Percentiles rank a stretch among this genome's conserved stretches.
Conservation (phyloP, 78 protist species). For the Isochrysis galbana region DNA sequence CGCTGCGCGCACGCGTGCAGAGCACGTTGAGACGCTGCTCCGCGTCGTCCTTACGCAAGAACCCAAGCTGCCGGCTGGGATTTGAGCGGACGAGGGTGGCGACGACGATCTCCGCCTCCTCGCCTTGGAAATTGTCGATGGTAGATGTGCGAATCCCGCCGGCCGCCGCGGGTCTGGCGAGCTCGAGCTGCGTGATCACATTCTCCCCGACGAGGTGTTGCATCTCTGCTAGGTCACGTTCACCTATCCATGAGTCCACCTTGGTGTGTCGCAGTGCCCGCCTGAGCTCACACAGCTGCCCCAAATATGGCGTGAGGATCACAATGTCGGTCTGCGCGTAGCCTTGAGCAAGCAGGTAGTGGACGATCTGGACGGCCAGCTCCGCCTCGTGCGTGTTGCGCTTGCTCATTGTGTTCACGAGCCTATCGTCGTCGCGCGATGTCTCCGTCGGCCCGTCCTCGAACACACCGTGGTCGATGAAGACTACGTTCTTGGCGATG, state of each 20-base stretch:
- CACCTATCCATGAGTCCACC: not conserved
- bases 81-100: not conserved
- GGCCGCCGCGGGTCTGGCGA: not conserved
- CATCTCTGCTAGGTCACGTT: not conserved
- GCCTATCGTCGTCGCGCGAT: not conserved
- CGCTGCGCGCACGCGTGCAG: constrained; percentile 34
- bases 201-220: not conserved
- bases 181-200: not conserved
- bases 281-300: not conserved
- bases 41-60: not conserved
- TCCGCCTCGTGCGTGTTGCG: not conserved
- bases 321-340: not conserved
- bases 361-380: not conserved
- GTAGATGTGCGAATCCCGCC: not conserved
- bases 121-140: constrained; percentile 31
- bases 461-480: constrained; percentile 14
- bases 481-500: not conserved
- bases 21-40: constrained; percentile 52
- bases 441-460: constrained; percentile 13
- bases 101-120: constrained; percentile 8
- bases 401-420: not conserved
- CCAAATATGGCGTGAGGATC: constrained; percentile 41
- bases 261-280: too few relatives aligned
- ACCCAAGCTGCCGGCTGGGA: not conserved
- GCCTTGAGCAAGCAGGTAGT: constrained; percentile 19